Evolutionary conservation across 768 basidiomycete species (phyloP).

Genomic region (Tylopilus cervinicoccineus): DNA sequence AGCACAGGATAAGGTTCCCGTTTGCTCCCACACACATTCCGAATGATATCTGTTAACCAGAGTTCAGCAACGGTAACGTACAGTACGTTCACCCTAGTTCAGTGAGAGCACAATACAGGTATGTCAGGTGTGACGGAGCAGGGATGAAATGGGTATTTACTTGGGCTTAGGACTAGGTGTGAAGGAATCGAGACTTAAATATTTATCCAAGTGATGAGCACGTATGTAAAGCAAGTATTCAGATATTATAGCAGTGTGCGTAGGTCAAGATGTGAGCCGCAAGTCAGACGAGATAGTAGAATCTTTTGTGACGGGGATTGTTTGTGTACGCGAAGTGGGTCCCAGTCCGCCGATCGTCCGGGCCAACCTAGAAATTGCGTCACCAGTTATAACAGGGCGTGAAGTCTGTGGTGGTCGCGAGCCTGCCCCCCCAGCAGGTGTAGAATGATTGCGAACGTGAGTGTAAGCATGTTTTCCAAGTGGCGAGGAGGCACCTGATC

Average conservation of each 20-base stretch:
- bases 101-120: slow-evolving; percentile 20
- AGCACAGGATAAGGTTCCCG: slow-evolving; percentile 51
- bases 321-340: slow-evolving; percentile 21
- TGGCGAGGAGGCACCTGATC: slow-evolving; percentile 44
- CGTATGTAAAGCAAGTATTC: slow-evolving; percentile 11
- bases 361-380: slow-evolving; percentile 63
- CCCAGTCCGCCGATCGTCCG: slow-evolving; percentile 50
- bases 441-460: slow-evolving; percentile 60
- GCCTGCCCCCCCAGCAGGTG: slow-evolving; percentile 39
- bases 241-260: slow-evolving; percentile 8
- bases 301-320: slow-evolving; percentile 25
- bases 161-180: slow-evolving; percentile 12
- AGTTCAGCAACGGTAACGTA: slow-evolving; percentile 18
- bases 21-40: neutral
- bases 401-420: slow-evolving; percentile 42
- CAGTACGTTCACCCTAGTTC: slow-evolving; percentile 18
- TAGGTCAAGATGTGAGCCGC: slow-evolving; percentile 9
- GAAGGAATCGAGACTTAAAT: slow-evolving; percentile 11
- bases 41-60: neutral
- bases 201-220: slow-evolving; percentile 18
- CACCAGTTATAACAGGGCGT: slow-evolving; percentile 71
- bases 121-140: slow-evolving; percentile 11
- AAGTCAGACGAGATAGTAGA: slow-evolving; percentile 21
- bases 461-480: slow-evolving; percentile 34
- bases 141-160: slow-evolving; percentile 23